Conservation (phyloP, 345 rosid species). For the Dipteronia dyeriana region DNA sequence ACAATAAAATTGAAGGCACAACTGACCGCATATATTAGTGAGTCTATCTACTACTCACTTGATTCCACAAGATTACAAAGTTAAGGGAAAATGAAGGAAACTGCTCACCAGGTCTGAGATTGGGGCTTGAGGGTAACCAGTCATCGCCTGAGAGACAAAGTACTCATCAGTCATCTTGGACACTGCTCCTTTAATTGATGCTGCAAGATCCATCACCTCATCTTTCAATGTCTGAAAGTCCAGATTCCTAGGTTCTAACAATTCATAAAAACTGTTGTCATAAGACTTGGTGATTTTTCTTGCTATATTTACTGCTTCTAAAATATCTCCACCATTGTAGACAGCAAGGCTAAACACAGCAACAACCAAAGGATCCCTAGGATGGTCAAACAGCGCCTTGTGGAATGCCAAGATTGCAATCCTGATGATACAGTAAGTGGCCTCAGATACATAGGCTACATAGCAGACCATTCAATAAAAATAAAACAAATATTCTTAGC, state of each 20-base stretch:
- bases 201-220: constrained; percentile 70
- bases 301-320: constrained; percentile 65
- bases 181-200: constrained; percentile 49
- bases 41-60: neutral
- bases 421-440: constrained; percentile 44
- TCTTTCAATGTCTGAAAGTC: constrained; percentile 33
- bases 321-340: constrained; percentile 73
- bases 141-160: constrained; percentile 65
- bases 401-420: constrained; percentile 80
- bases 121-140: constrained; percentile 72
- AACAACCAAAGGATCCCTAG: constrained; percentile 73
- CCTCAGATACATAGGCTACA: constrained; percentile 1
- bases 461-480: neutral
- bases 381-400: constrained; percentile 63
- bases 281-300: constrained; percentile 51
- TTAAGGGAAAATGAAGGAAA: neutral
- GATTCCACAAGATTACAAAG: neutral
- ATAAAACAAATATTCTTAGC: neutral
- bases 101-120: constrained; percentile 69
- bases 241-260: constrained; percentile 37
- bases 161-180: constrained; percentile 60
- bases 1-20: neutral
- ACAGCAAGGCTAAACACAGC: constrained; percentile 82
- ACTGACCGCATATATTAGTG: neutral
- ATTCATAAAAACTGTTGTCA: constrained; percentile 53